Base-by-base conservation (phyloP, 352 stramenopile genomes). In the Globisporangium cylindrosporum region DNA sequence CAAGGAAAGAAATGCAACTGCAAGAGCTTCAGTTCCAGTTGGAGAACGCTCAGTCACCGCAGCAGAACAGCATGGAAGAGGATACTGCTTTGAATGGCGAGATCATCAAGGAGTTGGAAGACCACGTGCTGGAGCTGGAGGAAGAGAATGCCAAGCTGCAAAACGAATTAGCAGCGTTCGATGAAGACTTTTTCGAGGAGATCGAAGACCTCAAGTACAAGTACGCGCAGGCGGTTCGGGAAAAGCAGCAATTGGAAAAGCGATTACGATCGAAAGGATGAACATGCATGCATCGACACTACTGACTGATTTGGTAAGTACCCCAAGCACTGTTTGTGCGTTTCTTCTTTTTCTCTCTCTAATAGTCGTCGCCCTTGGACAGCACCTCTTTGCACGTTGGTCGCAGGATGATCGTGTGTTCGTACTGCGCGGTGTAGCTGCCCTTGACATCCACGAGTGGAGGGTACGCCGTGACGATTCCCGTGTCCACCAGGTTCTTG, bases 181-280 rank as follows among this genome's bases (percentile, higher is more conserved):
- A 98, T 64, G 73, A 96, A 69, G 94, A 98, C 24, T 98, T 98
- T 72, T 98, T 98, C 64, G 94, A 98, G 60, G 94, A 98, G 62
- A 97, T 98, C 63, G 94, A 98, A 75, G 94, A 98, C 64, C 86
- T 98, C 61, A 98, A 98, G 76, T 98, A 94, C 82, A 93, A 97
- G 67, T 98, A 98, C 69, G 80, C 89, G 3, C 84, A 97, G 73
- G 91, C 92, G 18, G 66, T 94, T 10, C 77, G 90, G 10, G 86
- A 95, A 49, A 93, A 93, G 66, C 84, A 86, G 29, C 70, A 76
- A 61, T 73, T 94, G 0, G 83, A 93, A 59, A 75, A 68, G 38
- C 62, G 62, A 27, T 51, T 88, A 18, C 25, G 25, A 62, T 48
- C 46, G 59, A 25, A 63, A 54, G 3, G 32, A 62, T 48, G 41